Conservation (phyloP, 108 stramenopile genomes). For the Nitzschia sp. region DNA sequence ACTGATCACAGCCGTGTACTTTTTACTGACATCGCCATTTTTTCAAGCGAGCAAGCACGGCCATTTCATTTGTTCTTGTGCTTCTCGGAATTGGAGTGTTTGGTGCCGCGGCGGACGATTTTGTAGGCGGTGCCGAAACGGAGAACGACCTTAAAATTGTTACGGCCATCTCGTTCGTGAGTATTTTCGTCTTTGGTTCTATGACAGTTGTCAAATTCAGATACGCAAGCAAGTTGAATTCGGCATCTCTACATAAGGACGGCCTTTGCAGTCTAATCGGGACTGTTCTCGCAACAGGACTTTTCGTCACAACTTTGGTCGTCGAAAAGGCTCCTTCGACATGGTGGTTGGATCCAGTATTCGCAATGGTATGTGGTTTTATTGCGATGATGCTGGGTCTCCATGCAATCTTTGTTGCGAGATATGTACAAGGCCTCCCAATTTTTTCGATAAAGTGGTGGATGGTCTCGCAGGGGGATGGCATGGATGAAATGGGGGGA, state of each 20-base stretch:
- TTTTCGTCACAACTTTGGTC: slow-evolving; percentile 68
- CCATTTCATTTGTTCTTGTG: slow-evolving; percentile 68
- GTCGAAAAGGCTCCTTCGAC: slow-evolving; percentile 43
- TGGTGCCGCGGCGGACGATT: slow-evolving; percentile 48
- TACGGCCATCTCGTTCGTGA: slow-evolving; percentile 47
- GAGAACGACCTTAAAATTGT: slow-evolving; percentile 40
- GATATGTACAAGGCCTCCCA: slow-evolving; percentile 28
- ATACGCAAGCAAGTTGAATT: slow-evolving; percentile 53
- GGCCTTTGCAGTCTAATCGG: slow-evolving; percentile 80
- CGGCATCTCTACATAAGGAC: slow-evolving; percentile 69
- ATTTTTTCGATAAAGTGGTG: slow-evolving; percentile 49
- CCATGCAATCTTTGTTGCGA: slow-evolving; percentile 42
- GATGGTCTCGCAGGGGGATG: slow-evolving; percentile 34
- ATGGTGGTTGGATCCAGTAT: slow-evolving; percentile 78
- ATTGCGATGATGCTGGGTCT: slow-evolving; percentile 53
- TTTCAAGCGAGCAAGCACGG: slow-evolving; percentile 71
- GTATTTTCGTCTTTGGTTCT: slow-evolving; percentile 62
- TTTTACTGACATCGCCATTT: too few relatives aligned
- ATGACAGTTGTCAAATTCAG: slow-evolving; percentile 72
- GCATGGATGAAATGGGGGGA: slow-evolving; percentile 28
- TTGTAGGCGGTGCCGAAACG: slow-evolving; percentile 38
- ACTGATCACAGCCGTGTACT: too few relatives aligned
- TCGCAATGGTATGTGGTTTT: slow-evolving; percentile 67
- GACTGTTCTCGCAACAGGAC: slow-evolving; percentile 56
- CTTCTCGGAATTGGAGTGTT: slow-evolving; percentile 64